Evolutionary conservation across 176 grass and related monocot species (phyloP), one percentile per base, ranked within the genome.

Genomic region (Calamus simplicifolius): DNA sequence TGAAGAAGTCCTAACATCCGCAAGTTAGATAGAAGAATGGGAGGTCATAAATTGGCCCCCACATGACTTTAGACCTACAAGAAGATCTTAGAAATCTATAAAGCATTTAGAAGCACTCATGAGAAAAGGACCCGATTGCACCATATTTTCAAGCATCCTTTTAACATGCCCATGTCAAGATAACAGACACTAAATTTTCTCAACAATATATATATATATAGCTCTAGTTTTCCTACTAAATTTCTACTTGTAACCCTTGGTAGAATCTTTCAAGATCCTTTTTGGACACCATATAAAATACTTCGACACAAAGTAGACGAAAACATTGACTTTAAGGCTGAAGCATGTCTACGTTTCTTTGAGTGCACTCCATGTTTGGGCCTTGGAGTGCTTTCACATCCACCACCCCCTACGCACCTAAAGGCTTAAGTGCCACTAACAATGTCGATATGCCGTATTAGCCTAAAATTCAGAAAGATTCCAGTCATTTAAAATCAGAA

Each of bases 281-380:
- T 15, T 38, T 17, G 6, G 49, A 21, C 16, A 51, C 26, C 53
- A 68, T 43, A 43, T 12, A 43, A 43, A 43, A 43, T 43, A 43
- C 35, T 43, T 43, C 7, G 35, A 6, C 1, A 27, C 17, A 57
- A 72, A 79, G 69, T 60, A 77, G 67, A 55, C 4, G 3, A 25
- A 58, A 38, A 27, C 10, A 58, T 57, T 49, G 67, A 49, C 31
- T 50, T 79, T 52, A 62, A 84, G 75, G 69, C 59, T 80, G 79
- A 82, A 69, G 75, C 75, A 80, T 75, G 58, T 29, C 28, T 56
- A 59, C 80, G 67, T 89, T 81, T 71, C 90, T 95, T 95, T 87
- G 85, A 95, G 90, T 95, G 85, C 85, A 95, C 90, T 87, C 87
- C 84, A 94, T 63, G 73, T 62, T 23, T 23, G 21, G 21, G 21